Percentiles rank a stretch among this genome's conserved stretches.
phyloP scores from a whole-genome alignment of 140 eudicot genomes.

The Anethum foeniculum region DNA sequence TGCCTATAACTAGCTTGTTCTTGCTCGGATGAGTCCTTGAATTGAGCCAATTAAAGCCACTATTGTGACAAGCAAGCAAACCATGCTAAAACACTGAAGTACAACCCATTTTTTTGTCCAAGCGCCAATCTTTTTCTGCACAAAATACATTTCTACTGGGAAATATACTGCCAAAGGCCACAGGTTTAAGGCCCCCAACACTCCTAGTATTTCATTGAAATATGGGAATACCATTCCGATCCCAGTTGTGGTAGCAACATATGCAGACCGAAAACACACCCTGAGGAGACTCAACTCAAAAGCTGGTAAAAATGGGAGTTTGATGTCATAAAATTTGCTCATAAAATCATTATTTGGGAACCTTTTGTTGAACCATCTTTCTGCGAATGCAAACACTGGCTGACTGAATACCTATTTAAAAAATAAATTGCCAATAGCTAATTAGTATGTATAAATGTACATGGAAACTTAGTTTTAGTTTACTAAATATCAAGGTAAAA shows the following conservation, averaged over 20 bases:
- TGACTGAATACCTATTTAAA: constrained; percentile 50
- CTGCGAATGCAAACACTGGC: constrained; percentile 43
- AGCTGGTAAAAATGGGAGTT: constrained; percentile 26
- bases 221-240: constrained; percentile 57
- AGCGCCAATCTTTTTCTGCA: constrained; percentile 42
- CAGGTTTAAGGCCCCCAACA: constrained; percentile 57
- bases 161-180: constrained; percentile 71
- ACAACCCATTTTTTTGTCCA: constrained; percentile 41
- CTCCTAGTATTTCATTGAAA: constrained; percentile 61
- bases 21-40: constrained; percentile 39
- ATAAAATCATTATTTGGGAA: constrained; percentile 30
- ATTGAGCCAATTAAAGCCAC: constrained; percentile 53
- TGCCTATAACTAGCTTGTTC: constrained; percentile 19
- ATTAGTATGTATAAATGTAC: not conserved
- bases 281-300: constrained; percentile 44
- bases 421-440: not conserved
- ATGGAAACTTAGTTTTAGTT: not conserved
- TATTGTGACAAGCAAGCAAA: constrained; percentile 37
- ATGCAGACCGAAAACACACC: constrained; percentile 49
- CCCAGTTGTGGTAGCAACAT: constrained; percentile 53
- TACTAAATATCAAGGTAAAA: not conserved
- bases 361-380: constrained; percentile 30
- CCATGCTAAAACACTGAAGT: constrained; percentile 32
- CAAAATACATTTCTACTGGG: constrained; percentile 58
- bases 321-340: constrained; percentile 10